Evolutionary conservation across 371 early-diverging fungal species (phyloP).

Genomic region (Rhizomucor miehei): DNA sequence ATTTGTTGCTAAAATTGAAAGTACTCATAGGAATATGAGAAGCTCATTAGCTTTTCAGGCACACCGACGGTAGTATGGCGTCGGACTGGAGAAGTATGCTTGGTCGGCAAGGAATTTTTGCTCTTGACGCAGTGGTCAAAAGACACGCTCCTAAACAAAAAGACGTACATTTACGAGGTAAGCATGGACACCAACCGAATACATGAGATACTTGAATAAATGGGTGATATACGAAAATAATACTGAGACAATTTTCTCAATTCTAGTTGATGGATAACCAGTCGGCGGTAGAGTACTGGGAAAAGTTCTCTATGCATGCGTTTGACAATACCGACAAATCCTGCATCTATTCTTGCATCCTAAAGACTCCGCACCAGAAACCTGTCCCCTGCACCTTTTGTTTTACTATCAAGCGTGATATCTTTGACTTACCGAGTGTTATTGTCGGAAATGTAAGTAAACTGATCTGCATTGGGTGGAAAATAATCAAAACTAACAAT

Average conservation of each 20-base stretch:
- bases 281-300: conserved; percentile 93
- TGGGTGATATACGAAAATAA: too few relatives aligned
- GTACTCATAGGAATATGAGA: conserved; percentile 35
- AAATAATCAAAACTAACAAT: neutral
- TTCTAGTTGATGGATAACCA: conserved; percentile 84
- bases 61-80: conserved; percentile 96
- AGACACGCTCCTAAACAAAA: conserved; percentile 72
- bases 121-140: conserved; percentile 85
- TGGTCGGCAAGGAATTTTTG: conserved; percentile 92
- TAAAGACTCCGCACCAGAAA: conserved; percentile 64
- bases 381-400: conserved; percentile 87
- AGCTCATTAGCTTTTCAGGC: conserved; percentile 78
- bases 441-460: conserved; percentile 72
- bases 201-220: conserved; percentile 3
- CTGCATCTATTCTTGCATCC: conserved; percentile 71
- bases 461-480: too few relatives aligned
- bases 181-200: neutral
- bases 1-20: neutral
- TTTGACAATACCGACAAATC: conserved; percentile 87
- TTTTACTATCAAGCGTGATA: conserved; percentile 90
- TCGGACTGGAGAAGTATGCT: conserved; percentile 86
- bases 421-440: conserved; percentile 89
- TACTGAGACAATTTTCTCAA: too few relatives aligned
- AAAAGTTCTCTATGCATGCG: conserved; percentile 83
- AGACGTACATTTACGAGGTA: conserved; percentile 69